phyloP scores from a whole-genome alignment of 169 alveolate genomes.

The Babesia microti region DNA sequence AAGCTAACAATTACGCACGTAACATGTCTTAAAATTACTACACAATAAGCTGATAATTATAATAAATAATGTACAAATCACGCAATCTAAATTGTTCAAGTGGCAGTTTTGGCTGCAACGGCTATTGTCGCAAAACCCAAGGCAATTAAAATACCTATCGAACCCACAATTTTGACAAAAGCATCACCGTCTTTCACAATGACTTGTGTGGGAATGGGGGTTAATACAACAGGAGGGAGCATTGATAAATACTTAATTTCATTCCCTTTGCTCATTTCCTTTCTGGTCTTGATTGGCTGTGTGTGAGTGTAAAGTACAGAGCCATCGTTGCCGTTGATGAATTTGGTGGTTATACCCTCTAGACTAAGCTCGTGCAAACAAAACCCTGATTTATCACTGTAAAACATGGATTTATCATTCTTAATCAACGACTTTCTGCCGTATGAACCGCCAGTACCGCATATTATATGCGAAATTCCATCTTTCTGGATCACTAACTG shows the following conservation, averaged over 20 bases:
- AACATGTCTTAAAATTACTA: too few relatives aligned
- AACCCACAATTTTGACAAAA: constrained; percentile 67
- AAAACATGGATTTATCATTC: constrained; percentile 48
- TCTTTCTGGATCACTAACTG: constrained; percentile 14
- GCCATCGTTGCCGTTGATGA: constrained; percentile 63
- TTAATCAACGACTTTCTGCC: constrained; percentile 46
- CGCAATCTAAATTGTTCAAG: too few relatives aligned
- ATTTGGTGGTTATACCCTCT: constrained; percentile 61
- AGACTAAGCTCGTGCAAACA: constrained; percentile 66
- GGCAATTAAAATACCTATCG: constrained; percentile 65
- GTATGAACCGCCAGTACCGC: constrained; percentile 68
- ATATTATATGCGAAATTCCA: constrained; percentile 48
- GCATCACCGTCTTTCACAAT: constrained; percentile 63
- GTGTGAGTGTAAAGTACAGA: constrained; percentile 55
- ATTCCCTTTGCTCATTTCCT: constrained; percentile 37
- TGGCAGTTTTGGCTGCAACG: too few relatives aligned
- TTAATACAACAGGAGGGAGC: constrained; percentile 57
- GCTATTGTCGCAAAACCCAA: constrained; percentile 28
- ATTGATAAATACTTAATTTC: constrained; percentile 49
- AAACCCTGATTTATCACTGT: constrained; percentile 65
- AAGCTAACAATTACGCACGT: too few relatives aligned
- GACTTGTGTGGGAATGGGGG: constrained; percentile 63
- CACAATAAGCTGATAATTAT: too few relatives aligned
- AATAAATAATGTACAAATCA: too few relatives aligned
- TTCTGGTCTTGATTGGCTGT: constrained; percentile 51